Evolutionary conservation across 2,329 filamentous ascomycete genomes (phyloP).

Genomic region (Aspergillus viridinutans): DNA sequence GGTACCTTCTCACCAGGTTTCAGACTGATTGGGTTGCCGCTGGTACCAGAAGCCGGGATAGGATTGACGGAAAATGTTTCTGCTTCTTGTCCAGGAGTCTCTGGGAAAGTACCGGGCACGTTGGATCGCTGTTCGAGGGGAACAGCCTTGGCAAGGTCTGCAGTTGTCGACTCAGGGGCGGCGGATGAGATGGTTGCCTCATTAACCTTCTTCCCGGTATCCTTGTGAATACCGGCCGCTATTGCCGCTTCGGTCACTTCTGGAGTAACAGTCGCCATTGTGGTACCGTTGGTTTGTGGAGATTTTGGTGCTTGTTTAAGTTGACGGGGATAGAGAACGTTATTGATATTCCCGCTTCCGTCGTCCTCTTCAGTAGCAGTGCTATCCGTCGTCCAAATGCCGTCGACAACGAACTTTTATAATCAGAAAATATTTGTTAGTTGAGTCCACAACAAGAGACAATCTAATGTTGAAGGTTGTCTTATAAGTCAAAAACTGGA

Average conservation of each 20-base stretch:
- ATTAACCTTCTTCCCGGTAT: conserved; percentile 20
- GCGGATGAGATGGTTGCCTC: conserved; percentile 59
- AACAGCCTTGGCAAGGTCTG: conserved; percentile 62
- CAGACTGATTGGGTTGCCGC: conserved; percentile 75
- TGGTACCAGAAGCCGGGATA: conserved; percentile 54
- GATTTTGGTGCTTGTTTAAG: conserved; percentile 43
- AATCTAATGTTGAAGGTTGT: conserved; percentile 8
- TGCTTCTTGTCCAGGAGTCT: conserved; percentile 59
- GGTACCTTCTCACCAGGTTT: conserved; percentile 79
- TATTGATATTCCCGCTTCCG: conserved; percentile 81
- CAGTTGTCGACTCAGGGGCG: conserved; percentile 65
- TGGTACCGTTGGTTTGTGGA: conserved; percentile 14
- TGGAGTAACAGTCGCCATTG: conserved; percentile 62
- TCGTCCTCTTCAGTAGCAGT: conserved; percentile 78
- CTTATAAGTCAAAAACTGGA: conserved; percentile 18
- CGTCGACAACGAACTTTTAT: conserved; percentile 86
- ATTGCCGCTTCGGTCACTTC: conserved; percentile 64
- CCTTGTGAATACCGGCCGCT: conserved; percentile 32
- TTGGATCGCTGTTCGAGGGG: conserved; percentile 53
- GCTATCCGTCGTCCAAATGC: conserved; percentile 79
- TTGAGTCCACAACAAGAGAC: conserved; percentile 11
- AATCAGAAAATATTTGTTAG: conserved; percentile 5
- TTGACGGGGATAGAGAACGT: conserved; percentile 74
- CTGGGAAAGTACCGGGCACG: conserved; percentile 66
- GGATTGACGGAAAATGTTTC: conserved; percentile 50